Percentiles rank a stretch among this genome's conserved stretches.
Conservation (phyloP, 2,329 filamentous ascomycete species). For the Juglanconis oblonga region DNA sequence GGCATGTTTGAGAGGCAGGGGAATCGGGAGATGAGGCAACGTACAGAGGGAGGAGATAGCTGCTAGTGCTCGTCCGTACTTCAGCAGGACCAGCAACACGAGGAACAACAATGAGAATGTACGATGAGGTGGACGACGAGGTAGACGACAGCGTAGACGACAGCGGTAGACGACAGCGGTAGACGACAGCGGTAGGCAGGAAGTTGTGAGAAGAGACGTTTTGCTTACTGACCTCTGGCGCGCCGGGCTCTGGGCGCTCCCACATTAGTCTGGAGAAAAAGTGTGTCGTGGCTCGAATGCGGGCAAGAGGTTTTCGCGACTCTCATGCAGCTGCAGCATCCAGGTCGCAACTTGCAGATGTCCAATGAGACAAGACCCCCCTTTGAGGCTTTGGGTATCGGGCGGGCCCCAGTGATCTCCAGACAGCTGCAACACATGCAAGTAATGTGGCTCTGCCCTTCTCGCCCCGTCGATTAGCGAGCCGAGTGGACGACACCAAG, state of each 20-base stretch:
- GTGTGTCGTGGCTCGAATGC: slow-evolving; percentile 41
- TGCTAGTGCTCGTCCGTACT: neutral
- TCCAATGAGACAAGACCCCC: slow-evolving; percentile 14
- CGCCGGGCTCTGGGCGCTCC: slow-evolving; percentile 26
- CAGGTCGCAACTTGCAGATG: slow-evolving; percentile 16
- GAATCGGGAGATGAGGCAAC: neutral
- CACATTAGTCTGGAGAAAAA: slow-evolving; percentile 31
- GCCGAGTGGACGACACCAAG: neutral
- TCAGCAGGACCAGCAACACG: neutral
- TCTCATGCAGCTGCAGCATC: slow-evolving; percentile 21
- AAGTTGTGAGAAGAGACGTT: slow-evolving; percentile 12
- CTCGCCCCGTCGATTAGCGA: neutral
- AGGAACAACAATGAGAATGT: slow-evolving; percentile 3
- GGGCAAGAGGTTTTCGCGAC: slow-evolving; percentile 23
- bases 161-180: neutral
- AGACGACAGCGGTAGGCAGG: slow-evolving; percentile 13
- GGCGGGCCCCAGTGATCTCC: slow-evolving; percentile 15
- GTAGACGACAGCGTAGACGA: too few species aligned
- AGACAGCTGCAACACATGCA: neutral
- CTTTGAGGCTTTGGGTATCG: slow-evolving; percentile 16
- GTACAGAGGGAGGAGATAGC: neutral
- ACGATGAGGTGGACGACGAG: neutral
- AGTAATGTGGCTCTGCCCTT: neutral
- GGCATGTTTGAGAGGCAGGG: neutral
- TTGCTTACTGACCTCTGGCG: slow-evolving; percentile 4